phyloP scores from a whole-genome alignment of 345 rosid species.

The Pistacia vera region DNA sequence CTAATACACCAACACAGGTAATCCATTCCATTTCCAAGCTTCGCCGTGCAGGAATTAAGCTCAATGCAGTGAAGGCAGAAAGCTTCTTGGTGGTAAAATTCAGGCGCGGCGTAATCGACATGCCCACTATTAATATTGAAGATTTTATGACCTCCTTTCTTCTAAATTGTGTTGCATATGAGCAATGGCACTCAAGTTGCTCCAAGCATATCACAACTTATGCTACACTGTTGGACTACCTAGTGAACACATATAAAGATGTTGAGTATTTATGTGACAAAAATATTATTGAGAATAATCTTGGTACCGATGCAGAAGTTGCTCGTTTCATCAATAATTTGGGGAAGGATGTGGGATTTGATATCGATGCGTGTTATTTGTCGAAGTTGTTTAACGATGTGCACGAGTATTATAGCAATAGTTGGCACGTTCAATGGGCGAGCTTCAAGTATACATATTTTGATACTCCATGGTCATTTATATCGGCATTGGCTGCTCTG shows the following conservation, averaged over 20 bases:
- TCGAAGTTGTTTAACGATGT: conserved; percentile 50
- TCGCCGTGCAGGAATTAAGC: conserved; percentile 56
- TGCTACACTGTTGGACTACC: conserved; percentile 64
- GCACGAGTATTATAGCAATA: conserved; percentile 51
- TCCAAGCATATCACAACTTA: conserved; percentile 74
- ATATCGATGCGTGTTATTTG: conserved; percentile 56
- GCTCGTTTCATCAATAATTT: conserved; percentile 56
- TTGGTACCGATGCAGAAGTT: conserved; percentile 69
- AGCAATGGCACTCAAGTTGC: conserved; percentile 64
- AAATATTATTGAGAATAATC: conserved; percentile 64
- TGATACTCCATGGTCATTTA: conserved; percentile 79
- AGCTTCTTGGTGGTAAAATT: conserved; percentile 68
- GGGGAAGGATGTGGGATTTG: conserved; percentile 81
- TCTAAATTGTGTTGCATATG: conserved; percentile 74
- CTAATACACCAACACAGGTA: conserved; percentile 31
- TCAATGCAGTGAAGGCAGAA: conserved; percentile 30
- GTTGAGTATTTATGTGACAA: conserved; percentile 64
- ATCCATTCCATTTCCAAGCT: conserved; percentile 77
- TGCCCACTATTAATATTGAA: conserved; percentile 71
- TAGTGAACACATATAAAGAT: conserved; percentile 60
- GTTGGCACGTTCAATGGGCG: conserved; percentile 66
- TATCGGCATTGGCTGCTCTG: conserved; percentile 74
- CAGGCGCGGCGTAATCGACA: conserved; percentile 56
- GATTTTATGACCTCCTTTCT: conserved; percentile 74
- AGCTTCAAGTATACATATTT: conserved; percentile 71